A percentile compares a stretch with the other conserved stretches of the same genome.
These are phyloP conservation scores for Diplogelasinospora grovesii DNA, from an alignment of 495 filamentous ascomycete species.

Conservation along the genomic window DNA sequence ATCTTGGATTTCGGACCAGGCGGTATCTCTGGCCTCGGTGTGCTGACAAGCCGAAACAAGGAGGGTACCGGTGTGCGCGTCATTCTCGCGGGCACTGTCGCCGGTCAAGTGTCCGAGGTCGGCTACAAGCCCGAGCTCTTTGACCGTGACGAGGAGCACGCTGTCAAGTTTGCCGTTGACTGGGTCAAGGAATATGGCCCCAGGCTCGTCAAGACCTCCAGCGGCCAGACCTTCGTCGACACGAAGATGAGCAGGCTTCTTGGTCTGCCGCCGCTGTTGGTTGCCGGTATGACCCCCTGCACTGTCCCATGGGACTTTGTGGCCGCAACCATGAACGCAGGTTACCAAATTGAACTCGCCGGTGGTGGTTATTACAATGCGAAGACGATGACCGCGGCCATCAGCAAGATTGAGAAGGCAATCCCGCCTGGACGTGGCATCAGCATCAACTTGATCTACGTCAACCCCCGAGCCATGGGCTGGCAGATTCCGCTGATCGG, in stretches of 20 bases:
- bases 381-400: conserved; percentile 79
- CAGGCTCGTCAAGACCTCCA: conserved; percentile 75
- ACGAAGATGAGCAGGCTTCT: conserved; percentile 95
- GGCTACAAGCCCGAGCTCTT: conserved; percentile 97
- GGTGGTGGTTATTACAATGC: conserved; percentile 92
- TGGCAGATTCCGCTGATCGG: conserved; percentile 95
- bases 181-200: conserved; percentile 97
- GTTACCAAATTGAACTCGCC: conserved; percentile 88
- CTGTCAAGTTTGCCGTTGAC: conserved; percentile 92
- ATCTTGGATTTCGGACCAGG: conserved; percentile 95
- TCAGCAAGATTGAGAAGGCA: conserved; percentile 80
- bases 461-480: conserved; percentile 89
- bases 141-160: conserved; percentile 85
- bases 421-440: conserved; percentile 91
- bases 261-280: conserved; percentile 85
- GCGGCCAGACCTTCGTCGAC: conserved; percentile 83
- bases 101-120: conserved; percentile 81
- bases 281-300: conserved; percentile 92
- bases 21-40: conserved; percentile 90
- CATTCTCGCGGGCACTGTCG: conserved; percentile 85
- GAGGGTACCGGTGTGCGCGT: conserved; percentile 95
- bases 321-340: conserved; percentile 90
- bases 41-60: conserved; percentile 97
- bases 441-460: conserved; percentile 91
- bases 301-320: conserved; percentile 96